Evolutionary conservation across 306 rosid genomes (phyloP).

Genomic region (Bauhinia variegata): DNA sequence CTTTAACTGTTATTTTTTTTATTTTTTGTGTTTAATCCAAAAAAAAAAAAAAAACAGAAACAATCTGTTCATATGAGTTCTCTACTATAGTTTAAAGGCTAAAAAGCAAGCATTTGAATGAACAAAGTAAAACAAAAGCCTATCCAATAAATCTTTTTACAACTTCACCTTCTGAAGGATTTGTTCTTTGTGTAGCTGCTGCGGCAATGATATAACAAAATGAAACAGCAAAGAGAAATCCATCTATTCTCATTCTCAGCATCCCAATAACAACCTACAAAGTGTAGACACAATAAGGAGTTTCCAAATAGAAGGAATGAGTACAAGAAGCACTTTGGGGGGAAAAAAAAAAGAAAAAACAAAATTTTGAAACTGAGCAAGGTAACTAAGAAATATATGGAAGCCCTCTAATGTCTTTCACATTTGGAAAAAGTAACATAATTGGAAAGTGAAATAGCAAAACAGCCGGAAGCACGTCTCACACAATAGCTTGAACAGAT

Average conservation of each 20-base stretch:
- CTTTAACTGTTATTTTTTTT: too few species aligned
- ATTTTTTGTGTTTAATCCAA: too few species aligned
- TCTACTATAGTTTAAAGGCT: too few species aligned
- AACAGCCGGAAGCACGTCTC: too few species aligned
- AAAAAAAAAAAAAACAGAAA: too few species aligned
- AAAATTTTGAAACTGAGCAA: slow-evolving; percentile 6
- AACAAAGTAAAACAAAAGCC: slow-evolving; percentile 26
- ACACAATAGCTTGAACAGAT: too few species aligned
- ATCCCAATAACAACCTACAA: slow-evolving; percentile 47
- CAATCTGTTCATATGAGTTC: too few species aligned
- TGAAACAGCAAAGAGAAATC: slow-evolving; percentile 46
- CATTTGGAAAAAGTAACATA: too few species aligned
- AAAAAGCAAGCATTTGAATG: too few species aligned
- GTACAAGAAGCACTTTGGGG: slow-evolving; percentile 8
- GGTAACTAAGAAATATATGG: not conserved
- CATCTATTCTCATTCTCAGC: slow-evolving; percentile 50
- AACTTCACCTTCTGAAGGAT: slow-evolving; percentile 77
- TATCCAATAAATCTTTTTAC: not conserved
- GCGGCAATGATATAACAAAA: slow-evolving; percentile 37
- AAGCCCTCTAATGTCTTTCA: slow-evolving; percentile 7
- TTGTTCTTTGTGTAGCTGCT: slow-evolving; percentile 47
- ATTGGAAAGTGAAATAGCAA: not conserved
- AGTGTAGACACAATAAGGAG: slow-evolving; percentile 2
- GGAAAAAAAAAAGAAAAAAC: slow-evolving; percentile 5
- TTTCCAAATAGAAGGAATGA: slow-evolving; percentile 1